Percentiles rank a stretch among this genome's conserved stretches.
Conservation (phyloP, 2,329 filamentous ascomycete genomes). For the Colletotrichum limetticola region DNA sequence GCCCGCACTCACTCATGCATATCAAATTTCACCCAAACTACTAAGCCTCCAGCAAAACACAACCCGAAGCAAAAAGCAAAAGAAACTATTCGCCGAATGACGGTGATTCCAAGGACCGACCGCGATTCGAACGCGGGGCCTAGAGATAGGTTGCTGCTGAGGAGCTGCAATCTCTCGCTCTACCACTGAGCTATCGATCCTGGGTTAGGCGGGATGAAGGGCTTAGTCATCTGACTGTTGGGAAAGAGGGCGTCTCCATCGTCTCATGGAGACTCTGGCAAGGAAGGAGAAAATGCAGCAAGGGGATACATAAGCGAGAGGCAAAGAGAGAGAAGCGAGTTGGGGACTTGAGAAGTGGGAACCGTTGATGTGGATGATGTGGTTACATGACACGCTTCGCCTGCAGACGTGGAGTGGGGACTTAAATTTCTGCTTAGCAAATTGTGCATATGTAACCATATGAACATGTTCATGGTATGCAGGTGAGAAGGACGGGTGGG, state of each 20-base stretch:
- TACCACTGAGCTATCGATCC: constrained; percentile 36
- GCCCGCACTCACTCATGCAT: neutral
- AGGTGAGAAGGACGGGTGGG: neutral
- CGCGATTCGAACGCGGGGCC: constrained; percentile 35
- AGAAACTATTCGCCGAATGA: rapidly evolving
- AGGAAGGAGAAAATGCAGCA: neutral
- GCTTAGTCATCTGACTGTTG: constrained; percentile 20
- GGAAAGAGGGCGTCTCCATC: neutral
- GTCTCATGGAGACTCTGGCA: constrained; percentile 9
- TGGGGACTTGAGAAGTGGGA: constrained; percentile 17
- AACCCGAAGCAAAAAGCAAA: neutral
- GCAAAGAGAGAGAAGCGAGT: neutral
- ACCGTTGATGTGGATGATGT: neutral
- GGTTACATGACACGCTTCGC: too few relatives aligned
- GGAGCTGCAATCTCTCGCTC: constrained; percentile 34
- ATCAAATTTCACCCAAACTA: neutral
- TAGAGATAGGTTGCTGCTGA: constrained; percentile 29
- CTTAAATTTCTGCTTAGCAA: neutral
- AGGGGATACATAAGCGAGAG: neutral
- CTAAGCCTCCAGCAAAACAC: neutral
- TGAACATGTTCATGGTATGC: neutral
- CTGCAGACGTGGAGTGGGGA: too few relatives aligned
- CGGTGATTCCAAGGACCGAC: constrained; percentile 21
- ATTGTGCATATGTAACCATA: constrained; percentile 1
- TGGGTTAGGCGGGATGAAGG: neutral